Percentiles rank a stretch among this genome's conserved stretches.
These are phyloP conservation scores for Aulographum hederae DNA, from an alignment of 2,329 filamentous ascomycete genomes.

Conservation along the genomic window DNA sequence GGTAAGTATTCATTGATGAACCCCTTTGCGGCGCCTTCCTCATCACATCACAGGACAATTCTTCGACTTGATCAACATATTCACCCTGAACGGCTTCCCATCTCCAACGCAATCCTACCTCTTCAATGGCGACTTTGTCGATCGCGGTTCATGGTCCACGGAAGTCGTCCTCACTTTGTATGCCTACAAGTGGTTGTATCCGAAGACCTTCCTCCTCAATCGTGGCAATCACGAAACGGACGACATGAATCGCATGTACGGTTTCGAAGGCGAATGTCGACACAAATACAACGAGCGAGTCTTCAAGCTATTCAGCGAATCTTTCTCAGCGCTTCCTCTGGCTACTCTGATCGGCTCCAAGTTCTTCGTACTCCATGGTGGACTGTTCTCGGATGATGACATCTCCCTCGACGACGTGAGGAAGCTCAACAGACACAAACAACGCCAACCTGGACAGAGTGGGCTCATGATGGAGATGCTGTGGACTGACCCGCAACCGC, in stretches of 20 bases:
- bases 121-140: slow-evolving; percentile 98
- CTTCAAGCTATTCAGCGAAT: slow-evolving; percentile 96
- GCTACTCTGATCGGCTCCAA: slow-evolving; percentile 84
- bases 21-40: too few relatives aligned
- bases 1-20: slow-evolving; percentile 32
- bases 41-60: slow-evolving; percentile 56
- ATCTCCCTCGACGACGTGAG: slow-evolving; percentile 84
- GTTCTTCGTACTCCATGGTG: slow-evolving; percentile 83
- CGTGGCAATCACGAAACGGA: slow-evolving; percentile 97
- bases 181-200: slow-evolving; percentile 90
- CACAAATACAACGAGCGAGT: slow-evolving; percentile 86
- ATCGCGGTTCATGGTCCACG: slow-evolving; percentile 94
- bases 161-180: slow-evolving; percentile 89
- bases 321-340: slow-evolving; percentile 82
- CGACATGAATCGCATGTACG: slow-evolving; percentile 97
- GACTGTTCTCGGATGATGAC: slow-evolving; percentile 90
- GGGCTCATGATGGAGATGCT: slow-evolving; percentile 99
- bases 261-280: slow-evolving; percentile 96
- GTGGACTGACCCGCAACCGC: slow-evolving; percentile 89
- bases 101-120: slow-evolving; percentile 79
- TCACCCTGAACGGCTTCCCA: slow-evolving; percentile 75
- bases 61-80: slow-evolving; percentile 92
- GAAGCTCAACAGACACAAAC: slow-evolving; percentile 76
- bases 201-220: slow-evolving; percentile 82
- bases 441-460: slow-evolving; percentile 80